Base-by-base conservation (phyloP, 148 eudicot species). In the Pouteria glomerata region DNA sequence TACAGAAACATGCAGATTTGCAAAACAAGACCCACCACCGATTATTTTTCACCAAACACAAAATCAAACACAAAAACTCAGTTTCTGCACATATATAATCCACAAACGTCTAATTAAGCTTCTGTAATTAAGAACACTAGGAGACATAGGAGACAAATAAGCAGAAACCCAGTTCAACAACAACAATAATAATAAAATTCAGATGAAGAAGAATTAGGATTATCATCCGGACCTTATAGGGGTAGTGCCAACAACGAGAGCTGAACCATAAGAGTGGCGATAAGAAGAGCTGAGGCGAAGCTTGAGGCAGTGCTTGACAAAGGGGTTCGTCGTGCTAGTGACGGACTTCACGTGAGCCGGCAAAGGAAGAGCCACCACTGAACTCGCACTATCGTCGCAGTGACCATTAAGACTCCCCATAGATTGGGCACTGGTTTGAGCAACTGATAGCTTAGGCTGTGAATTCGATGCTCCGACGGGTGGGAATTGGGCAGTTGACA, bases 231-330 rank as follows among this genome's bases (percentile, higher is more conserved):
- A 91, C 98, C 97, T 87, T 58, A 91, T 83, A 50, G 91, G 91
- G 35, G 89, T 91, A 58, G 86, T 29, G 66, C 97, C 96, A 37
- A 94, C 79, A 16, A 94, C 79, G 33, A 94, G 84, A 62, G 78
- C 80, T 6, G 86, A 85, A 65, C 85, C 88, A 73, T 91, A 93
- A 41, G 85, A 74, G 64, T 88, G 84, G 47, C 98, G 93, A 77
- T 91, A 95, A 56, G 98, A 86, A 29, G 96, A 89, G 83, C 87
- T 89, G 53, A 85, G 90, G 0, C 98, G 89, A 24, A 94, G 90
- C 84, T 91, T 94, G 44, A 94, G 81, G 45, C 98, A 91, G 81
- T 94, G 98, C 37, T 94, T 94, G 10, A 94, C 87, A 77, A 94
- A 94, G 37, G 93, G 84, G 80, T 94, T 94, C 56, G 91, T 85